Percentiles rank a stretch among this genome's conserved stretches.
Conservation (phyloP, 139 green algal species). For the Diplosphaera chodatii region DNA sequence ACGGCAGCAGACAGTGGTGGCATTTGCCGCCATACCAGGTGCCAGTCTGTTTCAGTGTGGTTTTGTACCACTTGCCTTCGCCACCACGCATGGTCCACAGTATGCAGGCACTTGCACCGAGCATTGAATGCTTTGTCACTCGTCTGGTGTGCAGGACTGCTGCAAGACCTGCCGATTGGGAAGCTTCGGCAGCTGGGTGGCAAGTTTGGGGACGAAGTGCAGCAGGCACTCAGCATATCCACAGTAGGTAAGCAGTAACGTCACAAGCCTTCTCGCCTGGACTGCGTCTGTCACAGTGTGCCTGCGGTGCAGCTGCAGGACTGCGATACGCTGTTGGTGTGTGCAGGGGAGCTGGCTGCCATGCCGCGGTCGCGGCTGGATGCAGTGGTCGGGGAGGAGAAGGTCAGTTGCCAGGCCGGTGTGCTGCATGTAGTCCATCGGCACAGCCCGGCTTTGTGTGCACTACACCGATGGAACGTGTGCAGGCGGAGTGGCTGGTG, state of each 20-base stretch:
- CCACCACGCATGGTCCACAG: not conserved
- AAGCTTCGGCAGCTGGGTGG: conserved; percentile 65
- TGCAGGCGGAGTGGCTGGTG: conserved; percentile 32
- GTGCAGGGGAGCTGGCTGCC: conserved; percentile 54
- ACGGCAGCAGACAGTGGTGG: conserved; percentile 73
- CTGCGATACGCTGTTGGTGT: not conserved
- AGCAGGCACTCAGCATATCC: conserved; percentile 26
- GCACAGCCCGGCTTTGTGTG: too few relatives aligned
- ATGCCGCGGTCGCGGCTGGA: conserved; percentile 45
- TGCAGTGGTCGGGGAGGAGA: conserved; percentile 33
- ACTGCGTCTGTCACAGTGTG: too few relatives aligned
- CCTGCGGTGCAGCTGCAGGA: too few relatives aligned
- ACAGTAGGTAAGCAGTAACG: conserved; percentile 47
- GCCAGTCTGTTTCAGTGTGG: too few relatives aligned
- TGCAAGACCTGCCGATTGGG: conserved; percentile 54
- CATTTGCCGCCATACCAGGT: conserved; percentile 33
- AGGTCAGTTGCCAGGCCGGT: too few relatives aligned
- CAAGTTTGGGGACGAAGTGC: conserved; percentile 63
- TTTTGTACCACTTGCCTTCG: too few relatives aligned
- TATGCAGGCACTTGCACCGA: not conserved
- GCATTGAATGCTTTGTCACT: not conserved
- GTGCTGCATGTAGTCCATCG: too few relatives aligned
- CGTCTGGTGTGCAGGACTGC: conserved; percentile 21
- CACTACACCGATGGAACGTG: not conserved
- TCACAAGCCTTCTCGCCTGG: too few relatives aligned